These are phyloP conservation scores for Trichothecium roseum DNA, from an alignment of 2,329 filamentous ascomycete species.

Conservation along the genomic window DNA sequence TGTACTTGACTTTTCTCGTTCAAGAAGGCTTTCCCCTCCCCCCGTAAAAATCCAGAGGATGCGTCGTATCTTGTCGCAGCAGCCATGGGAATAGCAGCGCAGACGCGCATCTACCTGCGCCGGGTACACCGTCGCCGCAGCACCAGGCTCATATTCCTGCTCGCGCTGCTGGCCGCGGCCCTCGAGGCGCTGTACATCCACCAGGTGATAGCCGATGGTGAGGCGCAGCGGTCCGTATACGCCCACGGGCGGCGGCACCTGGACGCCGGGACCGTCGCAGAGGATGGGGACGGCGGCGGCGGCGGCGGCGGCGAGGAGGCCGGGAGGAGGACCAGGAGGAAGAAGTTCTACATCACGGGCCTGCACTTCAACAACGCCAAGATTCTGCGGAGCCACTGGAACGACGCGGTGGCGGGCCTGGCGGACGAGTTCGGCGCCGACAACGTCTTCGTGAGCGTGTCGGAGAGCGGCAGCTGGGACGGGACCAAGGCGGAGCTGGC, in stretches of 20 bases:
- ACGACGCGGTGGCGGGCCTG: constrained; percentile 11
- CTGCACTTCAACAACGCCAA: constrained; percentile 59
- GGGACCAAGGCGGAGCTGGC: constrained; percentile 52
- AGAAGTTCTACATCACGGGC: constrained; percentile 51
- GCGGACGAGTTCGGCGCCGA: constrained; percentile 6
- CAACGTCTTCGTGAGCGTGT: constrained; percentile 50
- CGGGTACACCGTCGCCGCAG: constrained; percentile 25
- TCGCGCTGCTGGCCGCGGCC: constrained; percentile 24
- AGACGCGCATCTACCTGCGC: constrained; percentile 22
- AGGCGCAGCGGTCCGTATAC: constrained; percentile 4
- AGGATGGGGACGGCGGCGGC: no score
- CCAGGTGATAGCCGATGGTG: constrained; percentile 17
- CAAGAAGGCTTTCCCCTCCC: no score
- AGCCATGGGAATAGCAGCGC: constrained; percentile 9
- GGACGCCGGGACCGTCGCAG: no score
- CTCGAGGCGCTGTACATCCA: constrained; percentile 28
- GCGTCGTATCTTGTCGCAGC: not conserved
- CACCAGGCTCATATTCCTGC: constrained; percentile 20
- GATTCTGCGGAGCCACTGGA: constrained; percentile 53
- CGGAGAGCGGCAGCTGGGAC: constrained; percentile 61
- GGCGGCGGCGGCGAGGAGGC: no score
- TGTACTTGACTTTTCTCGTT: no score
- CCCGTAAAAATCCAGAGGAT: no score
- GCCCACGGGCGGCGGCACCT: constrained; percentile 10
- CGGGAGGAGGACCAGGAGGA: no score